Conservation (phyloP, 371 early-diverging fungal species). For the Batrachochytrium dendrobatidis region DNA sequence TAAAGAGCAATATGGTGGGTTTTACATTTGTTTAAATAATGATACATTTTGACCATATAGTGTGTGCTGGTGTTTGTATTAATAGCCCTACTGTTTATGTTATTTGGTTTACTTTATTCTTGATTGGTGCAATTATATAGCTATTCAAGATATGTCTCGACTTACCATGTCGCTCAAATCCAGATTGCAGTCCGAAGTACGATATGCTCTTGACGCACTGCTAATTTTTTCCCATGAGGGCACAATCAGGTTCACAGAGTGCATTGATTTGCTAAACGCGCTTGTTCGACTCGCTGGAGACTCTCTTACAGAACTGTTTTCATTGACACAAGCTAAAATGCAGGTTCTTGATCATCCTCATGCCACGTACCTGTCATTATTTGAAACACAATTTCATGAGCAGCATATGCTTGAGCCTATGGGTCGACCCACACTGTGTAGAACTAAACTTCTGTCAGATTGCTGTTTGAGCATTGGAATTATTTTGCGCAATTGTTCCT, state of each 20-base stretch:
- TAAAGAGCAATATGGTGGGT: neutral
- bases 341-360: neutral
- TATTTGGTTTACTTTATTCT: too few species aligned
- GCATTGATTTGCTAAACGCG: slow-evolving; percentile 2
- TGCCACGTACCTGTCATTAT: slow-evolving; percentile 3
- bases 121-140: too few species aligned
- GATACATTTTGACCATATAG: too few species aligned
- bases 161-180: slow-evolving; percentile 13
- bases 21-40: too few species aligned
- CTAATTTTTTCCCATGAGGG: neutral
- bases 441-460: neutral
- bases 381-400: neutral
- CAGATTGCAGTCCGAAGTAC: slow-evolving; percentile 4
- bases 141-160: neutral
- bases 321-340: neutral
- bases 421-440: slow-evolving; percentile 4
- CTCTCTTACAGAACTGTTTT: neutral
- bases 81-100: too few species aligned
- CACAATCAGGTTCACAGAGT: neutral
- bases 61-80: too few species aligned
- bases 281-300: slow-evolving; percentile 2
- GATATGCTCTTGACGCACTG: slow-evolving; percentile 11
- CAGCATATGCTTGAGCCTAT: neutral
- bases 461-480: neutral
- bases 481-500: slow-evolving; percentile 9